Evolutionary conservation across 1,139 yeast species (phyloP), one percentile per base, ranked within the genome.

Genomic region (Pichia norvegensis): DNA sequence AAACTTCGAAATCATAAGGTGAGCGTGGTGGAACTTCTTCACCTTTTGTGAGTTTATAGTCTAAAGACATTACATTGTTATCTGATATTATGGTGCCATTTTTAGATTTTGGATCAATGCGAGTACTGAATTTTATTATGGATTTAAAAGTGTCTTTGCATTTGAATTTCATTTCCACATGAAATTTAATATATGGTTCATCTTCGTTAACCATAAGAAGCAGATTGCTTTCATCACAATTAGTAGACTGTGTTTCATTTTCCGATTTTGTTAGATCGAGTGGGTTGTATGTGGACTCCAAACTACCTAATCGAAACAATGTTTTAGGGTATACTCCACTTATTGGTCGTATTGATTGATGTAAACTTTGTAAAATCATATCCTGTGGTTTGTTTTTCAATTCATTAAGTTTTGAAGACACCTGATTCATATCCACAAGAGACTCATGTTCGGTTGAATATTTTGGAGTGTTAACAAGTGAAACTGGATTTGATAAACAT

Each of bases 1-100:
- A 46, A 2, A 47, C 40, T 7, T 57, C 61, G 40, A 48, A 61
- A 38, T 59, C 64, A 36, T 59, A 61, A 13, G 58, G 62, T 13
- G 55, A 46, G 33, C 47, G 48, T 4, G 60, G 55, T 4, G 56
- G 56, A 1, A 52, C 38, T 42, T 54, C 59, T 20, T 52, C 57
- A 5, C 58, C 57, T 44, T 55, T 55, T 2, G 22, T 29, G 11
- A 59, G 19, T 6, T 35, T 51, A 42, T 52, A 59, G 9, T 48
- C 42, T 4, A 59, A 33, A 1, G 43, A 35, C 17, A 53, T 29
- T 14, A 46, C 40, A n/a, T 49, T 51, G 23, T 50, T 41, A 3
- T 41, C 41, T 14, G 53, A 46, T 2, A 14, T 9, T 7, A 54
- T 13, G 5, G 36, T 29, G 5, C 54, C 55, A 5, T 44, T 29